These are phyloP conservation scores for Phytopythium delawarense DNA, from an alignment of 352 stramenopile species.

Conservation along the genomic window DNA sequence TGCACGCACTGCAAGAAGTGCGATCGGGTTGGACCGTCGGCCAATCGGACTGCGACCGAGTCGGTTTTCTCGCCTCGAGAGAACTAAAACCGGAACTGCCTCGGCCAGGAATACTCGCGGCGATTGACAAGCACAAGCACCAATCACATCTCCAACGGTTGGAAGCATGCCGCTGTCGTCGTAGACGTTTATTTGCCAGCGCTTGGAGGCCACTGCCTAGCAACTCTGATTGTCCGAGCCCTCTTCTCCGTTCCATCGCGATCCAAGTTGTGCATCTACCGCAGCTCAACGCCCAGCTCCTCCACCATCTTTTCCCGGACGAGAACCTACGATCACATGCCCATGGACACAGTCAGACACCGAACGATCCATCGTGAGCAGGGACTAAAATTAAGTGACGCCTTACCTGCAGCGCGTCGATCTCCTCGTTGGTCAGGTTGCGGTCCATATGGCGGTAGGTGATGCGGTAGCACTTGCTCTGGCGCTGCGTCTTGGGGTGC, in stretches of 20 bases:
- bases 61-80: background rate
- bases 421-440: slow-evolving; percentile 98
- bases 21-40: background rate
- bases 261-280: slow-evolving; percentile 43
- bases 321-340: slow-evolving; percentile 19
- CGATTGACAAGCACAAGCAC: background rate
- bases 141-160: background rate
- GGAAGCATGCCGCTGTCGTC: background rate
- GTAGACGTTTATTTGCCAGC: background rate
- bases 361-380: background rate
- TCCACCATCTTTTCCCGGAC: slow-evolving; percentile 77
- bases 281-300: slow-evolving; percentile 88
- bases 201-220: background rate
- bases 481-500: slow-evolving; percentile 95
- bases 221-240: too few relatives aligned
- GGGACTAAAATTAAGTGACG: background rate
- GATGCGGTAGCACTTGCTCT: slow-evolving; percentile 98
- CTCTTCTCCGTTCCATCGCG: background rate
- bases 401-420: slow-evolving; percentile 94
- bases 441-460: slow-evolving; percentile 99
- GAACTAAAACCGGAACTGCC: background rate
- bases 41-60: background rate
- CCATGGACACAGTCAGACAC: background rate
- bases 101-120: background rate
- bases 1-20: slow-evolving; percentile 1